Evolutionary conservation across 768 basidiomycete genomes (phyloP).

Genomic region (Boletus sp.): DNA sequence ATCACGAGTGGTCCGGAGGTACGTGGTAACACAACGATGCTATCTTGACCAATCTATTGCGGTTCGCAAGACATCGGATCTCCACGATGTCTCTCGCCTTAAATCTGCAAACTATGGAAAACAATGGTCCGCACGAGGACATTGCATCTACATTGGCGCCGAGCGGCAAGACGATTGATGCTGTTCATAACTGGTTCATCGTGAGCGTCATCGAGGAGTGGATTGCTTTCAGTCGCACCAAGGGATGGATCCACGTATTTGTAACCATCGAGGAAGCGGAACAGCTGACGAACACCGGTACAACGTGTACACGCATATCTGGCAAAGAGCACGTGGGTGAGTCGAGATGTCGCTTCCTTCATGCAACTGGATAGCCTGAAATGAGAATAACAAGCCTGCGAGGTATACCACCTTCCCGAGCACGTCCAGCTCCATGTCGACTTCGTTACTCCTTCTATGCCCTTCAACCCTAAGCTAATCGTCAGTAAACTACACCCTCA

Average conservation of each 20-base stretch:
- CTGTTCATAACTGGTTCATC: background rate
- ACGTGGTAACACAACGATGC: constrained; percentile 29
- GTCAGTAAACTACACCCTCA: background rate
- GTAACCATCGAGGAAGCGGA: background rate
- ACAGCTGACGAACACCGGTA: background rate
- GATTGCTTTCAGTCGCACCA: background rate
- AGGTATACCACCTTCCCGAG: background rate
- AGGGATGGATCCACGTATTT: background rate
- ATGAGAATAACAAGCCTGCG: background rate
- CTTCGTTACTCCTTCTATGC: background rate
- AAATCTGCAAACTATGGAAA: constrained; percentile 30
- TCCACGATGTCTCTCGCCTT: constrained; percentile 33
- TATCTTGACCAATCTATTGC: constrained; percentile 27
- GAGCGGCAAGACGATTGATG: background rate
- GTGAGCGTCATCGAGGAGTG: background rate
- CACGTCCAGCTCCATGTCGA: background rate
- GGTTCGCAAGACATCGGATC: constrained; percentile 27
- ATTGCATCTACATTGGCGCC: background rate
- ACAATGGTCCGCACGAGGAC: constrained; percentile 29
- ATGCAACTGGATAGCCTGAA: background rate
- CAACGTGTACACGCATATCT: background rate
- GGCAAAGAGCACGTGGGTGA: background rate
- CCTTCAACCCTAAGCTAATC: background rate
- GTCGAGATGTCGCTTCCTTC: background rate
- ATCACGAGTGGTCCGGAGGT: background rate